These are phyloP conservation scores for Backusella mclennaniae DNA, from an alignment of 192 early-diverging fungal species.

Conservation along the genomic window DNA sequence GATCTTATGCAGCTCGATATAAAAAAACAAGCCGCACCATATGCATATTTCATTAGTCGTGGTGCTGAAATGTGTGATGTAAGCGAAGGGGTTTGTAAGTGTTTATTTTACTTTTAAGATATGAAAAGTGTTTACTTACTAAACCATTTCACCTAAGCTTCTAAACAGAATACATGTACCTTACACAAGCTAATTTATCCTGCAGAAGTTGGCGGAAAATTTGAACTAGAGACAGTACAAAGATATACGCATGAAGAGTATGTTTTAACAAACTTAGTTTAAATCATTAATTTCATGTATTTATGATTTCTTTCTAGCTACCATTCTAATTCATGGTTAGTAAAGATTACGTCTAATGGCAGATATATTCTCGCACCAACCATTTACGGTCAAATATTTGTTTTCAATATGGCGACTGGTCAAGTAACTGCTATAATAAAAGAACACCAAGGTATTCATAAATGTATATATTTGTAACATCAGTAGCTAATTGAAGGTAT, in stretches of 20 bases:
- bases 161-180: conserved; percentile 81
- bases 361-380: conserved; percentile 87
- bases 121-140: not conserved
- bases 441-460: conserved; percentile 70
- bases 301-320: conserved; percentile 47
- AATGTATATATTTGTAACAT: not conserved
- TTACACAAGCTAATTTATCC: conserved; percentile 89
- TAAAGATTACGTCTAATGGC: conserved; percentile 84
- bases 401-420: conserved; percentile 78
- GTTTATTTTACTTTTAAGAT: not conserved
- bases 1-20: conserved; percentile 12
- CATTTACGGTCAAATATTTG: conserved; percentile 83
- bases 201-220: conserved; percentile 59
- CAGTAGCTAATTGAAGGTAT: not conserved
- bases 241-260: conserved; percentile 84
- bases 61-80: conserved; percentile 90
- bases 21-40: conserved; percentile 24
- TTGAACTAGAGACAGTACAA: conserved; percentile 75
- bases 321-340: conserved; percentile 92
- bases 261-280: conserved; percentile 4
- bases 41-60: conserved; percentile 81
- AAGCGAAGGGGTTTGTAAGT: conserved; percentile 70
- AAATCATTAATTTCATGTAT: not conserved
- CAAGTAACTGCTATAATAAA: conserved; percentile 74
- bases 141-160: conserved; percentile 41